Evolutionary conservation across 495 filamentous ascomycete genomes (phyloP).

Genomic region (Penicillium waksmanii): DNA sequence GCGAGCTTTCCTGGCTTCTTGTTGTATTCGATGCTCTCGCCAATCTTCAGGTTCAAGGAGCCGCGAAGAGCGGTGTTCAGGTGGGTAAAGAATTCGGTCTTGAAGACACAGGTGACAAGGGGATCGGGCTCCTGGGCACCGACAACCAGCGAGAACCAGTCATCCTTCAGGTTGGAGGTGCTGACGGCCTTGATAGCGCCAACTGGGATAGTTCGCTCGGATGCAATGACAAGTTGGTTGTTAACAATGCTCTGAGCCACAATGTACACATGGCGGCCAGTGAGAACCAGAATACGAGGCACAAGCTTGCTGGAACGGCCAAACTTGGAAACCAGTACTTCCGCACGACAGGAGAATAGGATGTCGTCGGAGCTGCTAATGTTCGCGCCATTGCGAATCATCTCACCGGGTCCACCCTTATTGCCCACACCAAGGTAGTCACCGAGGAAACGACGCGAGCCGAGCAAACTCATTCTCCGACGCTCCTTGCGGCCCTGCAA

Average conservation of each 20-base stretch:
- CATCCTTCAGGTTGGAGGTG: conserved; percentile 79
- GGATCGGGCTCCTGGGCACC: conserved; percentile 93
- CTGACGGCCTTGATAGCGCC: conserved; percentile 87
- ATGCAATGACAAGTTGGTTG: conserved; percentile 74
- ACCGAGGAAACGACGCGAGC: conserved; percentile 88
- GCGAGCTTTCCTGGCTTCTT: conserved; percentile 97
- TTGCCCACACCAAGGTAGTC: conserved; percentile 92
- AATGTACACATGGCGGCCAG: conserved; percentile 82
- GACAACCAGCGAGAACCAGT: conserved; percentile 93
- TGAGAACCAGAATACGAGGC: conserved; percentile 85
- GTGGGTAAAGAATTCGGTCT: conserved; percentile 96
- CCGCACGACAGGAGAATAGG: conserved; percentile 88
- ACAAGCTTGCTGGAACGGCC: conserved; percentile 93
- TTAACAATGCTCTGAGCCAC: conserved; percentile 83
- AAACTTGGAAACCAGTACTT: conserved; percentile 89
- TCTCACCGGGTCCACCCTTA: conserved; percentile 76
- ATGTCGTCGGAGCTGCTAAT: conserved; percentile 69
- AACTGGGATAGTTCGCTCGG: conserved; percentile 80
- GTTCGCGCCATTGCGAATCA: conserved; percentile 73
- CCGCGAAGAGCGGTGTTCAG: conserved; percentile 75
- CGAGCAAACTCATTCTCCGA: conserved; percentile 84
- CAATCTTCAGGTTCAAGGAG: conserved; percentile 79
- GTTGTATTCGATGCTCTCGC: conserved; percentile 84
- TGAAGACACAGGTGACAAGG: conserved; percentile 88
- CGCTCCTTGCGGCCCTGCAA: conserved; percentile 87